phyloP scores from a whole-genome alignment of 108 stramenopile species.

The Discostella stelligeroides region DNA sequence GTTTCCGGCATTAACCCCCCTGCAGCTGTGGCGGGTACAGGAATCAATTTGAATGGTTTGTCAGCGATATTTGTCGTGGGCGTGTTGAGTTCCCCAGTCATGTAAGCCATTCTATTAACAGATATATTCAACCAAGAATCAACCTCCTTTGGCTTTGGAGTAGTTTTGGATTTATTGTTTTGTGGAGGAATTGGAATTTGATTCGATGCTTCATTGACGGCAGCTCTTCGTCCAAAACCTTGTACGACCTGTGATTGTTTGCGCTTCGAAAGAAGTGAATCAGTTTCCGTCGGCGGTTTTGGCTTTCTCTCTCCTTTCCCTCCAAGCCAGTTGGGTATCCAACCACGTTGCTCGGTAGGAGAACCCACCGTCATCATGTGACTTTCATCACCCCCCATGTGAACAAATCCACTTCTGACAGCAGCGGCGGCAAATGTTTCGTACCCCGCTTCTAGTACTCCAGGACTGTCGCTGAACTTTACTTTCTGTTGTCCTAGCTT shows the following conservation, averaged over 20 bases:
- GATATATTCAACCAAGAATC: too few relatives aligned
- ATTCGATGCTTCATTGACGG: too few relatives aligned
- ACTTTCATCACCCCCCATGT: neutral
- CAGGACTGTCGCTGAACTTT: constrained; percentile 12
- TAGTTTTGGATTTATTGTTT: too few relatives aligned
- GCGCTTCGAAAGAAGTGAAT: constrained; percentile 5
- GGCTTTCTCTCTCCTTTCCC: neutral
- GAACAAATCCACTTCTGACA: constrained; percentile 18
- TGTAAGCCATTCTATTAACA: too few relatives aligned
- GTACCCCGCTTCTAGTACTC: constrained; percentile 29
- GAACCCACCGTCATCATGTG: constrained; percentile 18
- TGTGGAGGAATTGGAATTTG: too few relatives aligned
- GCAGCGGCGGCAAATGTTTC: constrained; percentile 40
- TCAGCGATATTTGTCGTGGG: neutral
- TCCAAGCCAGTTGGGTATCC: constrained; percentile 26
- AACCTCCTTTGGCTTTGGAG: too few relatives aligned
- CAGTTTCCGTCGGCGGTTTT: neutral
- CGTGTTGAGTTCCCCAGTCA: too few relatives aligned
- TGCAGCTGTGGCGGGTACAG: constrained; percentile 3
- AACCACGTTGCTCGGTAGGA: constrained; percentile 27
- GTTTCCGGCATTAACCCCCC: constrained; percentile 1
- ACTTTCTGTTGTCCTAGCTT: neutral
- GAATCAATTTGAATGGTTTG: neutral
- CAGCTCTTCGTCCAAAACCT: too few relatives aligned
- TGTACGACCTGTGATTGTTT: too few relatives aligned